Conservation (phyloP, 495 filamentous ascomycete species). For the Hyaloscypha bicolor region DNA sequence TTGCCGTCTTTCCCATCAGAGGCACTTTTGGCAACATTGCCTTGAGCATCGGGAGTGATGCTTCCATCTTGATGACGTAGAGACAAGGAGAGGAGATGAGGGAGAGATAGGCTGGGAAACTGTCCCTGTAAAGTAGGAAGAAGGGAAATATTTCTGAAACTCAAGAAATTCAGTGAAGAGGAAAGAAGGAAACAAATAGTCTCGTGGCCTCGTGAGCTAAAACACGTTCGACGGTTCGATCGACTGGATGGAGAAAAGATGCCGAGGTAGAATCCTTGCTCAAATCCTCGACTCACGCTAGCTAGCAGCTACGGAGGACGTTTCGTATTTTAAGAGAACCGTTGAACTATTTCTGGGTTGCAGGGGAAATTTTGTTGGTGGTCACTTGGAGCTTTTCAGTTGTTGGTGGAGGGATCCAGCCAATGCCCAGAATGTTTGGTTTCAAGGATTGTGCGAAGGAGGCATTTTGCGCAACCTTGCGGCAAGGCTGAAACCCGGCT, state of each 20-base stretch:
- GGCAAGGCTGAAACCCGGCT: constrained; percentile 10
- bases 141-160: background rate
- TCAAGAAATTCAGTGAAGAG: background rate
- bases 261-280: constrained; percentile 10
- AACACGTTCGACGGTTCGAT: too few species aligned
- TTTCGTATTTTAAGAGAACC: background rate
- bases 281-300: background rate
- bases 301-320: background rate
- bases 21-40: constrained; percentile 62
- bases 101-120: background rate
- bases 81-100: background rate
- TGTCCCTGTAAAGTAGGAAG: background rate
- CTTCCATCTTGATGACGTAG: constrained; percentile 38
- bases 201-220: background rate
- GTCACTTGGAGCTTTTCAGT: background rate
- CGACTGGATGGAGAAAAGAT: constrained; percentile 6
- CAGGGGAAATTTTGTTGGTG: background rate
- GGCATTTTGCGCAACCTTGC: constrained; percentile 6
- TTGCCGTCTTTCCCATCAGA: constrained; percentile 63
- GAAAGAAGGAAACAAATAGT: too few species aligned
- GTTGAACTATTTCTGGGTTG: background rate
- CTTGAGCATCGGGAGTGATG: constrained; percentile 43
- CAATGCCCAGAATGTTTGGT: background rate
- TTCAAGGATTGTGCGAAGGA: constrained; percentile 16
- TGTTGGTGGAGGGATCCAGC: too few species aligned